Evolutionary conservation across 192 early-diverging fungal genomes (phyloP).

Genomic region (Physocladia obscura): DNA sequence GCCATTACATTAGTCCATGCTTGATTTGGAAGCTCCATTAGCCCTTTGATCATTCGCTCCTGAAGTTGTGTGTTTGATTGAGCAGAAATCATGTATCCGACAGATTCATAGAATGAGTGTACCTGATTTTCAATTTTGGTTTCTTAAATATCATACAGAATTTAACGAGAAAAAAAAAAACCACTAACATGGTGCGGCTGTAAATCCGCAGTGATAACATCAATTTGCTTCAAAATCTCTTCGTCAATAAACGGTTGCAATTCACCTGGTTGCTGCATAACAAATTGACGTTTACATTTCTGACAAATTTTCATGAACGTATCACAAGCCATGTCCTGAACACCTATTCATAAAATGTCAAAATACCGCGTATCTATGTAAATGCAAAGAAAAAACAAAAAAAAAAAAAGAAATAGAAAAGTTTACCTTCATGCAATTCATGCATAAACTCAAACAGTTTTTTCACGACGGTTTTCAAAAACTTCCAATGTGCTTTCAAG

Average conservation of each 20-base stretch:
- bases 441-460: slow-evolving; percentile 99
- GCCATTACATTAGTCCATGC: slow-evolving; percentile 82
- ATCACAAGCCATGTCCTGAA: slow-evolving; percentile 99
- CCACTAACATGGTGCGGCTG: slow-evolving; percentile 74
- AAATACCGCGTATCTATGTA: no score
- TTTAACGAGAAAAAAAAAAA: background rate
- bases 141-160: background rate
- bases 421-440: slow-evolving; percentile 86
- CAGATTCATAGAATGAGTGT: slow-evolving; percentile 98
- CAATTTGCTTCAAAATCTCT: slow-evolving; percentile 83
- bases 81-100: slow-evolving; percentile 96
- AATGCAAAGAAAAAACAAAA: background rate
- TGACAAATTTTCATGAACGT: slow-evolving; percentile 99
- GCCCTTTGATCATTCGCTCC: slow-evolving; percentile 77
- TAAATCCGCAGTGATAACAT: slow-evolving; percentile 85
- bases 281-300: slow-evolving; percentile 96
- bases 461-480: slow-evolving; percentile 99
- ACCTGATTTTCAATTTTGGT: no score
- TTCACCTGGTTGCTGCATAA: slow-evolving; percentile 88
- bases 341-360: slow-evolving; percentile 59
- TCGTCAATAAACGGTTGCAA: slow-evolving; percentile 85
- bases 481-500: slow-evolving; percentile 99
- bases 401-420: background rate
- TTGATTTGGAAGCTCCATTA: slow-evolving; percentile 88
- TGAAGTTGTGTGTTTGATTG: slow-evolving; percentile 77